Evolutionary conservation across 2,329 filamentous ascomycete genomes (phyloP).

Genomic region (Venturia carpophila): DNA sequence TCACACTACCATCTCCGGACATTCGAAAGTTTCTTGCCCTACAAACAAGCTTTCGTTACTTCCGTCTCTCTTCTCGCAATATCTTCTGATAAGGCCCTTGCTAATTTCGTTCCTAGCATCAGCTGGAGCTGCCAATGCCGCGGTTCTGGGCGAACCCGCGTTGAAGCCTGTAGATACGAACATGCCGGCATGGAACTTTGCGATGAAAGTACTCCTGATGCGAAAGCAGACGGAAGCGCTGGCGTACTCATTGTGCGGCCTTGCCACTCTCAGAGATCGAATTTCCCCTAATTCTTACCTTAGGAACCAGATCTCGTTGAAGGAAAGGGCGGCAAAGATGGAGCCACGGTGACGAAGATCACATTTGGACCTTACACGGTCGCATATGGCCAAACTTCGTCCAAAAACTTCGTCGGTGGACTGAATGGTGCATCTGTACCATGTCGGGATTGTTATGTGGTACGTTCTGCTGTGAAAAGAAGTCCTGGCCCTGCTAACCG

Average conservation of each 20-base stretch:
- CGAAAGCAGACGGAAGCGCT: constrained; percentile 4
- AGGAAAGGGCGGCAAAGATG: neutral
- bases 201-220: constrained; percentile 6
- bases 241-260: constrained; percentile 4
- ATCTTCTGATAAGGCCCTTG: neutral
- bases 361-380: constrained; percentile 11
- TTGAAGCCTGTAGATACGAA: neutral
- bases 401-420: neutral
- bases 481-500: neutral
- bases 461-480: neutral
- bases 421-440: neutral
- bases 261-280: neutral
- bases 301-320: constrained; percentile 12
- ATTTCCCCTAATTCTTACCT: neutral
- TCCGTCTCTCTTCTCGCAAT: neutral
- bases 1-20: neutral
- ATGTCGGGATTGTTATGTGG: constrained; percentile 3
- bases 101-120: neutral
- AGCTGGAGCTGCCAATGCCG: neutral
- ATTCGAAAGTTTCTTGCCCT: neutral
- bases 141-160: neutral
- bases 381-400: neutral
- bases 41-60: neutral
- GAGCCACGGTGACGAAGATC: neutral
- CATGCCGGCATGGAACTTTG: constrained; percentile 10